Percentiles rank a stretch among this genome's conserved stretches.
These are phyloP conservation scores for Populus alba DNA, from an alignment of 345 rosid genomes.

Conservation along the genomic window DNA sequence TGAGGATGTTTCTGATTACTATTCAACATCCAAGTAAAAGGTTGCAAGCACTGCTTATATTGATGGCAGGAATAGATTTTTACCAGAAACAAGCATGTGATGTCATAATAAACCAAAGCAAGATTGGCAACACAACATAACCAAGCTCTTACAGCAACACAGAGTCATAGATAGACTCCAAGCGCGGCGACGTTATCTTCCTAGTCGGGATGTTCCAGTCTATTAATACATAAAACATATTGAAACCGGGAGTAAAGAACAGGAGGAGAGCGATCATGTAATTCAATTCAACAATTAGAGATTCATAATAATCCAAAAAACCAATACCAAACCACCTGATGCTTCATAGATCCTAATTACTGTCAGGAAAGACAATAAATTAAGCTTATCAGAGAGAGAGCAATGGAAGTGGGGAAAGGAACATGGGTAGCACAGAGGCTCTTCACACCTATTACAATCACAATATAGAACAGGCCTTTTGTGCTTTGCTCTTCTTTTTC, in stretches of 20 bases:
- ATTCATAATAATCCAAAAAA: slow-evolving; percentile 32
- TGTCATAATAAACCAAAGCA: not conserved
- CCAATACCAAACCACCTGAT: slow-evolving; percentile 31
- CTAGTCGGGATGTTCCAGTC: slow-evolving; percentile 23
- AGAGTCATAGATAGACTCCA: slow-evolving; percentile 3
- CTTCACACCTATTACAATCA: slow-evolving; percentile 31
- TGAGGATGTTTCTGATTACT: not conserved
- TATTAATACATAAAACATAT: slow-evolving; percentile 33
- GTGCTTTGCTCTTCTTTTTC: slow-evolving; percentile 78
- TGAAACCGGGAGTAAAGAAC: slow-evolving; percentile 24
- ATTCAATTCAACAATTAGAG: slow-evolving; percentile 25
- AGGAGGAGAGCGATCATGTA: slow-evolving; percentile 16
- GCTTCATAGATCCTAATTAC: slow-evolving; percentile 30
- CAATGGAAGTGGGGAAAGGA: slow-evolving; percentile 18
- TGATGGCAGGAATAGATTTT: not conserved
- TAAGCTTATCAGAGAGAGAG: slow-evolving; percentile 32
- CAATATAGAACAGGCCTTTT: slow-evolving; percentile 78
- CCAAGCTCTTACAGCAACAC: slow-evolving; percentile 8
- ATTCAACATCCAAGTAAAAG: not conserved
- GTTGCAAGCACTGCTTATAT: not conserved
- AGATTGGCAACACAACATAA: not conserved
- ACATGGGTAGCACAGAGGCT: slow-evolving; percentile 1
- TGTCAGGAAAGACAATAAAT: slow-evolving; percentile 16
- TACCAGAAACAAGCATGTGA: slow-evolving; percentile 11
- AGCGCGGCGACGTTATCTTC: slow-evolving; percentile 16